Evolutionary conservation across 129 eudicot genomes (phyloP).

Genomic region (Heracleum sosnowskyi): DNA sequence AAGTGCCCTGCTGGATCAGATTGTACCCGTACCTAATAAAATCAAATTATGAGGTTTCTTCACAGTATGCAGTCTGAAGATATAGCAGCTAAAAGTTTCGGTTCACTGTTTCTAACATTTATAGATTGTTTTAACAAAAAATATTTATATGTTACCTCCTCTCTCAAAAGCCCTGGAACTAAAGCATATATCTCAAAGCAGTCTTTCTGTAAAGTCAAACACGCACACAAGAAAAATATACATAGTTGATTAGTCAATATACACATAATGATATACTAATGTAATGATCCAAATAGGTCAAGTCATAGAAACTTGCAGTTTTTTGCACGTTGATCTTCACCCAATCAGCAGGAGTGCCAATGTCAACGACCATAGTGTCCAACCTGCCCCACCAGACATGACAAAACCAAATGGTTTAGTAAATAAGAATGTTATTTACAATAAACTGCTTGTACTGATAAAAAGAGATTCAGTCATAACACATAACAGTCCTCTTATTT

Average conservation of each 20-base stretch:
- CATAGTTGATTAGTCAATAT: neutral
- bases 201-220: slow-evolving; percentile 56
- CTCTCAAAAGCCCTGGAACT: slow-evolving; percentile 96
- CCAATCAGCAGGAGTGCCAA: slow-evolving; percentile 95
- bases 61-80: neutral
- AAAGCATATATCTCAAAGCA: slow-evolving; percentile 97
- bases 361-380: slow-evolving; percentile 58
- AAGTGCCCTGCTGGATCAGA: slow-evolving; percentile 95
- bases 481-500: neutral
- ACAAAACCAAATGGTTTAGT: slow-evolving; percentile 13
- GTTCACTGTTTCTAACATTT: neutral
- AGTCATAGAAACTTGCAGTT: slow-evolving; percentile 48
- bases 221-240: neutral
- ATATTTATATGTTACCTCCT: slow-evolving; percentile 50
- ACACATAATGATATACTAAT: neutral
- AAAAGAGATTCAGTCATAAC: neutral
- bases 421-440: neutral
- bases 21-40: slow-evolving; percentile 84
- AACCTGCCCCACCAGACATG: slow-evolving; percentile 28
- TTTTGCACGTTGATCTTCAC: slow-evolving; percentile 84
- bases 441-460: neutral
- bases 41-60: slow-evolving; percentile 7
- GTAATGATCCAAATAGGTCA: slow-evolving; percentile 2
- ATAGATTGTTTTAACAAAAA: neutral
- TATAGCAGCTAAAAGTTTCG: neutral